Percentiles rank a stretch among this genome's conserved stretches.
Evolutionary conservation across 2,329 filamentous ascomycete species (phyloP).

Genomic region (Hysterium pulicare): DNA sequence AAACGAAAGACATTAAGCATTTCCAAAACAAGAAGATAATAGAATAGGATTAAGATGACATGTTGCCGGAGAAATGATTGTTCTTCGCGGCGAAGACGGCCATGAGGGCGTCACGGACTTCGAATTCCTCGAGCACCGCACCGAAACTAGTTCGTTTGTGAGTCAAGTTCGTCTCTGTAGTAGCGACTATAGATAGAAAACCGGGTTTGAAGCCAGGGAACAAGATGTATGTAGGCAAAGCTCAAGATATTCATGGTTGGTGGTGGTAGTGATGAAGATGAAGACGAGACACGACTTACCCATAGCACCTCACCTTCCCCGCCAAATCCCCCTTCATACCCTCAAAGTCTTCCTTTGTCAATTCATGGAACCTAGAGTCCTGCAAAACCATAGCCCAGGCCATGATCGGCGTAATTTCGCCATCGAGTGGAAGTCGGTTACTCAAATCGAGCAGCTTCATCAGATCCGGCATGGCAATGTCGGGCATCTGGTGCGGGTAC

Average conservation of each 20-base stretch:
- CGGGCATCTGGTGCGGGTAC: conserved; percentile 72
- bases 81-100: conserved; percentile 62
- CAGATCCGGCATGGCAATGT: conserved; percentile 69
- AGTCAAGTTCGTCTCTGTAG: no score
- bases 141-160: conserved; percentile 64
- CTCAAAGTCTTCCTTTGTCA: conserved; percentile 67
- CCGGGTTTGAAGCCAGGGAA: no score
- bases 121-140: conserved; percentile 68
- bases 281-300: conserved; percentile 56
- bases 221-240: no score
- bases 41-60: no score
- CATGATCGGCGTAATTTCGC: conserved; percentile 93
- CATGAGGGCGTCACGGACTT: conserved; percentile 74
- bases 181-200: no score
- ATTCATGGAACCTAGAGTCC: conserved; percentile 55
- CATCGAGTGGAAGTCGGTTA: conserved; percentile 75
- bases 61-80: no score
- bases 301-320: conserved; percentile 86
- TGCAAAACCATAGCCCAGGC: conserved; percentile 79
- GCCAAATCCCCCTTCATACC: conserved; percentile 69
- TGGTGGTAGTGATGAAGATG: no score
- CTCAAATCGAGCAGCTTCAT: conserved; percentile 81
- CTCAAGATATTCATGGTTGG: no score
- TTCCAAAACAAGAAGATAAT: no score
- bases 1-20: no score